Conservation (phyloP, 306 rosid species). For the Begonia masoniana region DNA sequence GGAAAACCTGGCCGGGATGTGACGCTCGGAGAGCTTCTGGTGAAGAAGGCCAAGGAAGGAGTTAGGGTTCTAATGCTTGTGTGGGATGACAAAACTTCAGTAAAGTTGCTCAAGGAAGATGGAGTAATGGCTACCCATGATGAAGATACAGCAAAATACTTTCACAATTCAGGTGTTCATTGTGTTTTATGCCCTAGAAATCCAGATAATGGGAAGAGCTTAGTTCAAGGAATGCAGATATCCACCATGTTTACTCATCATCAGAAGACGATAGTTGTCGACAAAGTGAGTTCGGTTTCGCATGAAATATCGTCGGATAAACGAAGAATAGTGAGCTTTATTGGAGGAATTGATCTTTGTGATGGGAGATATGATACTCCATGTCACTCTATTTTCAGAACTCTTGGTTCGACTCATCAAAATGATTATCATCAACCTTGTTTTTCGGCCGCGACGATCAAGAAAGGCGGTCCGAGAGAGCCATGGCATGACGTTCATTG, state of each 20-base stretch:
- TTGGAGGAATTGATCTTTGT: slow-evolving; percentile 47
- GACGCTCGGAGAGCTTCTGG: slow-evolving; percentile 36
- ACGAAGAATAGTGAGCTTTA: slow-evolving; percentile 29
- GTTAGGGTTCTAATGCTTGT: slow-evolving; percentile 37
- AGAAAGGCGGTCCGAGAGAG: slow-evolving; percentile 40
- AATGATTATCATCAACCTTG: slow-evolving; percentile 36
- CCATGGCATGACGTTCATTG: slow-evolving; percentile 50
- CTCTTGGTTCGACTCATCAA: slow-evolving; percentile 15
- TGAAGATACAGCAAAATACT: slow-evolving; percentile 29
- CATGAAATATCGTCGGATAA: slow-evolving; percentile 4
- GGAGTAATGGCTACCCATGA: slow-evolving; percentile 47
- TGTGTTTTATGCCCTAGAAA: slow-evolving; percentile 33
- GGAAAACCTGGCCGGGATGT: slow-evolving; percentile 17
- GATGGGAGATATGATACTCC: slow-evolving; percentile 52
- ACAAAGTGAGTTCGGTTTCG: slow-evolving; percentile 8
- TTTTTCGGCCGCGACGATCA: slow-evolving; percentile 16
- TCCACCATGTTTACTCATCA: slow-evolving; percentile 43
- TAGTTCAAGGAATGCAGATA: slow-evolving; percentile 18
- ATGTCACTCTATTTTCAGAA: slow-evolving; percentile 27
- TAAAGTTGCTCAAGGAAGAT: slow-evolving; percentile 26
- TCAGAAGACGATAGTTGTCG: slow-evolving; percentile 40
- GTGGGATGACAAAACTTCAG: slow-evolving; percentile 42
- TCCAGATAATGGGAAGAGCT: slow-evolving; percentile 21
- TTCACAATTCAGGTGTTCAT: slow-evolving; percentile 21
- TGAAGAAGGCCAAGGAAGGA: slow-evolving; percentile 35